Percentiles rank a stretch among this genome's conserved stretches.
These are phyloP conservation scores for Plenodomus lindquistii DNA, from an alignment of 2,329 filamentous ascomycete genomes.

Conservation along the genomic window DNA sequence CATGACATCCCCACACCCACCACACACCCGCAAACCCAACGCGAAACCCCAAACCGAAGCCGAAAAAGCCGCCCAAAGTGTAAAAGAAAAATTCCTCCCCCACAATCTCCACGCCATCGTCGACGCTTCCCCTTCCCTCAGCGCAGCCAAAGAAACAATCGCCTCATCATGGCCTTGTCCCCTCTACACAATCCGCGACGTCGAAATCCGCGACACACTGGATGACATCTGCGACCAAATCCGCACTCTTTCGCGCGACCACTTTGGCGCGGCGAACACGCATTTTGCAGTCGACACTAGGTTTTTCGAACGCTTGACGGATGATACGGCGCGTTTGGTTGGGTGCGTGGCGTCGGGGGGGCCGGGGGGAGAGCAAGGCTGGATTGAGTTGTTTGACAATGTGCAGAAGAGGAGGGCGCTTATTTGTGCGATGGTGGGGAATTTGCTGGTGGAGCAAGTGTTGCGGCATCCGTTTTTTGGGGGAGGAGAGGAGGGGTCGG, in stretches of 20 bases:
- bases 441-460: constrained; percentile 37
- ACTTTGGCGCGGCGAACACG: too few relatives aligned
- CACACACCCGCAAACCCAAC: too few relatives aligned
- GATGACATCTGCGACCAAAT: constrained; percentile 22
- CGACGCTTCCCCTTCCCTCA: too few relatives aligned
- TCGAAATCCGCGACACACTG: constrained; percentile 30
- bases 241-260: constrained; percentile 12
- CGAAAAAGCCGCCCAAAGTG: too few relatives aligned
- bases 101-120: background rate
- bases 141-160: background rate
- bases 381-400: constrained; percentile 29
- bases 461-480: constrained; percentile 34
- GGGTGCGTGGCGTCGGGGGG: constrained; percentile 30
- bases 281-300: too few relatives aligned
- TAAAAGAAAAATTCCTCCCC: too few relatives aligned
- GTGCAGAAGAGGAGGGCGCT: constrained; percentile 22
- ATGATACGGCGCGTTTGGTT: too few relatives aligned
- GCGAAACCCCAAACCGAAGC: too few relatives aligned
- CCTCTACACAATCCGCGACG: constrained; percentile 25
- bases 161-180: constrained; percentile 13
- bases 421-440: constrained; percentile 32
- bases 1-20: too few relatives aligned
- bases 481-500: constrained; percentile 5
- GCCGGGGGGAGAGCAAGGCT: constrained; percentile 22
- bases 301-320: too few relatives aligned